Base-by-base conservation (phyloP, 495 filamentous ascomycete species). In the Pyrenopolyporus hunteri region DNA sequence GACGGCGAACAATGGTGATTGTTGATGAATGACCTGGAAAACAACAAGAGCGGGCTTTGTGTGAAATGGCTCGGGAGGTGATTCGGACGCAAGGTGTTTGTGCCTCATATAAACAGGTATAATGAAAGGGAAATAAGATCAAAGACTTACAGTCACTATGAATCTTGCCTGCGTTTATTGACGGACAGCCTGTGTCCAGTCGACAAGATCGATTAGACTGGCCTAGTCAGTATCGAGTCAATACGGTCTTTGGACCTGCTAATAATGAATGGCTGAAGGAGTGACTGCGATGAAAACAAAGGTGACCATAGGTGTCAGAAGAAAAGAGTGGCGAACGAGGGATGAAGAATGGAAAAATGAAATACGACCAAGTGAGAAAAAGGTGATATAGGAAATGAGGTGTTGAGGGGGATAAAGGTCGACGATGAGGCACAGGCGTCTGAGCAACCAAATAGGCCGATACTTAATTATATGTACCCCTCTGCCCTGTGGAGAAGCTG, bases 61-160 rank as follows among this genome's bases (percentile, higher is more conserved):
- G 23, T 10, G 10, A n/a, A 20, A 35, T 33, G 28, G 46, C 44
- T 48, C 35, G 46, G 14, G 47, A 28, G 6, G 22, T 52, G 33
- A 29, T 40, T 33, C 33, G 2, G 11, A 42, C 33, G 44, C 20
- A 50, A 55, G 5, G 16, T 51, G 60, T 51, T 60, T 57, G 43
- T 59, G 44, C 31, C n/a, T 13, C 19, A 9, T 39, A 65, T 45
- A 56, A 59, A 51, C 46, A 31, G 16, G 37, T 11, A 51, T 45
- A 65, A 59, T 44, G 14, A 17, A 33, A 23, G 32, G 4, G 6
- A 45, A 1, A 7, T 59, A 9, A 22, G 42, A 46, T 43, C 36
- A 64, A 52, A 58, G 35, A 63, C 68, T 68, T 66, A 70, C 61
- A 50, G 56, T 51, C 35, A 60, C 39, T 16, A 57, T 31, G 13